Evolutionary conservation across 2,329 filamentous ascomycete genomes (phyloP).

Genomic region (Epichloe sp.): DNA sequence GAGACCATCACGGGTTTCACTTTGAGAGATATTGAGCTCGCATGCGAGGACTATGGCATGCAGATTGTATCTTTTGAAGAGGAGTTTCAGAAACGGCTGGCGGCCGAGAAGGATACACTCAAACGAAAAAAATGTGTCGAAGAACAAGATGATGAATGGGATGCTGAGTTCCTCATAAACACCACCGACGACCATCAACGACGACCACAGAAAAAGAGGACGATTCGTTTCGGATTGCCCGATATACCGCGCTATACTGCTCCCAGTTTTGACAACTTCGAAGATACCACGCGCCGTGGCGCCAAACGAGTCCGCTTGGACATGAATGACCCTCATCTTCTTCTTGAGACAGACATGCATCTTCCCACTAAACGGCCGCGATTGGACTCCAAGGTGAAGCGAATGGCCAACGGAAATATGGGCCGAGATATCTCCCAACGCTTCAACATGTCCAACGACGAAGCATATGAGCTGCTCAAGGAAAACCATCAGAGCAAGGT

Average conservation of each 20-base stretch:
- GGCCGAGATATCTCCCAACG: conserved; percentile 63
- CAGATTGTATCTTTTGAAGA: conserved; percentile 38
- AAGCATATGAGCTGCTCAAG: conserved; percentile 89
- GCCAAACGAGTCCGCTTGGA: conserved; percentile 74
- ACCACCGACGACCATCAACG: conserved; percentile 30
- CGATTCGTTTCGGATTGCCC: conserved; percentile 44
- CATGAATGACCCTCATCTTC: conserved; percentile 73
- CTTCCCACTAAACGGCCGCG: conserved; percentile 47
- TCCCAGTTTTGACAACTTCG: conserved; percentile 70
- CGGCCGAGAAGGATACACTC: conserved; percentile 18
- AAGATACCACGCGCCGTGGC: conserved; percentile 56
- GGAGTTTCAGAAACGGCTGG: conserved; percentile 20
- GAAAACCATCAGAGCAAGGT: conserved; percentile 96
- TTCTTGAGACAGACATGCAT: conserved; percentile 66
- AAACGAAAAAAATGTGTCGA: conserved; percentile 20
- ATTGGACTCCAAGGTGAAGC: conserved; percentile 45
- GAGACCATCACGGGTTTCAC: conserved; percentile 63
- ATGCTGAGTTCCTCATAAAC: conserved; percentile 43
- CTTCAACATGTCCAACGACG: conserved; percentile 94
- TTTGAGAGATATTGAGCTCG: conserved; percentile 67
- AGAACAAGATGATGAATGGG: conserved; percentile 47
- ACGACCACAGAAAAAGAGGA: conserved; percentile 56
- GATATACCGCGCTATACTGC: conserved; percentile 46
- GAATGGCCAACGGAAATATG: conserved; percentile 54
- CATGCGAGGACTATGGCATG: conserved; percentile 76